Conservation (phyloP, 2,329 filamentous ascomycete species). For the Dendrostoma leiphaemia region DNA sequence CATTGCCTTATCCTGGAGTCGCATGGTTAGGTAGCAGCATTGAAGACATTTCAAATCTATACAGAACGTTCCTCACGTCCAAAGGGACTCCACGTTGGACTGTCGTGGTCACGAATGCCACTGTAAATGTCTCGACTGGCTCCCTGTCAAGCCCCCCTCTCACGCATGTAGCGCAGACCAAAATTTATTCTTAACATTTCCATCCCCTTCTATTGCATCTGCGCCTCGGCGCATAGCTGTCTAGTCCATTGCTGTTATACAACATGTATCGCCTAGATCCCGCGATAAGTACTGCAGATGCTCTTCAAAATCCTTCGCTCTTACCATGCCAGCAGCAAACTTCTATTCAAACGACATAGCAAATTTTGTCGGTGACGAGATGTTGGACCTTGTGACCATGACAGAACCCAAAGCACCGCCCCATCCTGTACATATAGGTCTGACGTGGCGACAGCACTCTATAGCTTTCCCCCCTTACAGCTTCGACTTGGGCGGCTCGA, state of each 20-base stretch:
- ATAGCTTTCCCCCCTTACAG: constrained; percentile 47
- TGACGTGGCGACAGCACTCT: not conserved
- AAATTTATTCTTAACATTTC: not conserved
- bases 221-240: not conserved
- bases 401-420: too few relatives aligned
- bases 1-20: not conserved
- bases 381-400: not conserved
- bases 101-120: too few relatives aligned
- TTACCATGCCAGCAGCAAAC: not conserved
- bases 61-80: too few relatives aligned
- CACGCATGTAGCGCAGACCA: too few relatives aligned
- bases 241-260: not conserved
- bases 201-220: not conserved
- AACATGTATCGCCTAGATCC: not conserved
- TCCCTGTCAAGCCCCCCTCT: too few relatives aligned
- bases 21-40: not conserved
- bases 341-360: not conserved
- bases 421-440: not conserved
- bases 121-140: too few relatives aligned
- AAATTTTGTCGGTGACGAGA: not conserved
- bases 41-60: not conserved
- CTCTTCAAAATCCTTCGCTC: not conserved
- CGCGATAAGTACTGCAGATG: not conserved
- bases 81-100: too few relatives aligned
- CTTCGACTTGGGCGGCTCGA: constrained; percentile 83